Evolutionary conservation across 2,329 filamentous ascomycete species (phyloP), one percentile per base, ranked within the genome.

Genomic region (Elsinoe arachidis): DNA sequence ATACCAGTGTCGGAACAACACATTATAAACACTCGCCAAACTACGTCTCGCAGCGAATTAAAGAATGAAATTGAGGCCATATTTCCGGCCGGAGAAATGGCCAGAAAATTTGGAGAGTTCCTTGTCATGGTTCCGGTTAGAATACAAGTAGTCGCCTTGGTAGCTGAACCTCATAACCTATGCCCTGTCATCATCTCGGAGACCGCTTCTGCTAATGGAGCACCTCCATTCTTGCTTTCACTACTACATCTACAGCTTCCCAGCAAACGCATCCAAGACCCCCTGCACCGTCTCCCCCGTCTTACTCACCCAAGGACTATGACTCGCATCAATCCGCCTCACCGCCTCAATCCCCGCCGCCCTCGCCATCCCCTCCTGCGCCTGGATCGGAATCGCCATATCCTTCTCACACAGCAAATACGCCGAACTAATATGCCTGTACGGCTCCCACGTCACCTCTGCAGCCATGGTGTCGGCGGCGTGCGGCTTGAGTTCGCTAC

Each of bases 401-500:
- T 76, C 74, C 14, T 66, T 59, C 58, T 69, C 66, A 59, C 73
- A 76, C n/a, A 73, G 53, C 10, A 76, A 60, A 60, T 74, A 76
- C 11, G 72, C 73, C 26, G 63, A 68, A 1, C 72, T 69, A 21
- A 76, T 68, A 43, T 70, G 61, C 55, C 66, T 71, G 66, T 69
- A 76, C 0, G 70, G 71, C 14, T 68, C 68, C 35, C 70, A 69
- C 0, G 64, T 69, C 19, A 51, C 53, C 55, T 59, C 60, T 35
- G 33, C 34, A 12, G 56, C 19, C 41, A 70, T 64, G 1, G 61
- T 62, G 1, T 54, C 61, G 55, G 65, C 66, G 7, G 68, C 64
- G 43, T 72, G 70, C 14, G 62, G 55, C 15, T 67, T 64, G 15
- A 72, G 49, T 15, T 58, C 54, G 15, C 41, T 57, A 17, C 63